These are phyloP conservation scores for Escovopsis sp. DNA, from an alignment of 2,329 filamentous ascomycete species.

Conservation along the genomic window DNA sequence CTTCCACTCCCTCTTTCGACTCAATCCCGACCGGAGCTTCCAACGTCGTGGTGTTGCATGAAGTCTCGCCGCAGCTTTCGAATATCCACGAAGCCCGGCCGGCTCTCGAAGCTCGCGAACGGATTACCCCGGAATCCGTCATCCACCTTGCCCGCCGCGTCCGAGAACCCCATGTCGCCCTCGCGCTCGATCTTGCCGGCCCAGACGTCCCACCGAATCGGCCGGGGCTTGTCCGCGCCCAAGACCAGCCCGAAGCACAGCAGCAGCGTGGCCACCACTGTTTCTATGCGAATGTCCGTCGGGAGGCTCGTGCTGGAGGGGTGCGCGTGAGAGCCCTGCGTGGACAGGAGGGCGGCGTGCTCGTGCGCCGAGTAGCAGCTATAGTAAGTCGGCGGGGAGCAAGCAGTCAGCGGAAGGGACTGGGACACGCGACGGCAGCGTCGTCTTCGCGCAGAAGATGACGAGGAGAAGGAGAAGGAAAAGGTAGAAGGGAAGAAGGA, in stretches of 20 bases:
- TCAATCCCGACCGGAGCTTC: no score
- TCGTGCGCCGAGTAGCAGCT: constrained; percentile 97
- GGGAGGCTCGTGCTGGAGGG: constrained; percentile 44
- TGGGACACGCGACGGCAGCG: no score
- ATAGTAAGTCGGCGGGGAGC: constrained; percentile 3
- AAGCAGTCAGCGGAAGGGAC: no score
- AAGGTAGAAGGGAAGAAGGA: no score
- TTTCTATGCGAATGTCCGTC: constrained; percentile 76
- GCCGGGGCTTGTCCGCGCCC: constrained; percentile 61
- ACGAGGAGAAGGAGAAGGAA: no score
- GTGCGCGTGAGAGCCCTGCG: constrained; percentile 26
- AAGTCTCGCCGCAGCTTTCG: constrained; percentile 68
- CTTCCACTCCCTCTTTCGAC: no score
- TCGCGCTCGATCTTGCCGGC: constrained; percentile 72
- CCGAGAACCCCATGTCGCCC: constrained; percentile 43
- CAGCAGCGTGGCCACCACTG: constrained; percentile 62
- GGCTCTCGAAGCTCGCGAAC: constrained; percentile 61
- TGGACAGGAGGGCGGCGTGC: constrained; percentile 59
- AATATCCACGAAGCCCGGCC: constrained; percentile 78
- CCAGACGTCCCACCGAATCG: constrained; percentile 72
- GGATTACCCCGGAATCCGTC: constrained; percentile 62
- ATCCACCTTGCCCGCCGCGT: constrained; percentile 48
- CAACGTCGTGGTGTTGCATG: no score
- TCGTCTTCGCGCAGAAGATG: no score
- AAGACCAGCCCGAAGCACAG: constrained; percentile 73